Evolutionary conservation across 345 rosid genomes (phyloP), one percentile per base, ranked within the genome.

Genomic region (Eucalyptus tenuipes): DNA sequence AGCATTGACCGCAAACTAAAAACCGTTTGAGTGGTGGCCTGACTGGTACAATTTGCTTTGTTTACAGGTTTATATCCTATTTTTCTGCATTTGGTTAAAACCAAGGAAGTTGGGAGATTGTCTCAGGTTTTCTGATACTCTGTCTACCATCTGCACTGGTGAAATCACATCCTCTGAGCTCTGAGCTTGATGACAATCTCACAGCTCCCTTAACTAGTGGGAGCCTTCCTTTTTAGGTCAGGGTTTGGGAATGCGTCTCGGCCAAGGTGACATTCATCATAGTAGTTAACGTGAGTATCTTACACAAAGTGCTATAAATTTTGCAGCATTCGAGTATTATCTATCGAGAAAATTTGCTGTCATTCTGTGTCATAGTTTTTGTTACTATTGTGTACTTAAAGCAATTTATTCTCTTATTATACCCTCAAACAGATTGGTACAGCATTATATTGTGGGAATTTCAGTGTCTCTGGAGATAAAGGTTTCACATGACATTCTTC

Each of bases 101-200:
- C 37, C 68, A 91, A 88, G 87, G 42, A 90, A 92, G 93, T 82
- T 89, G 94, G 91, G 91, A 90, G 84, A 92, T 95, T 95, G 93
- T 91, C 53, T 75, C 90, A 44, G 95, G 98, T 85, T 96, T 97
- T 92, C 85, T 94, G 89, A 84, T 93, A 18, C 93, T 95, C 86
- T 96, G 98, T 59, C 57, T 94, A 86, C 96, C 94, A 45, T 95
- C 99, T 6, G 90, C 98, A 12, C 2, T 96, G 64, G 97, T 95
- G 52, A 99, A 97, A 92, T 97, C 98, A 86, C 96, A 95, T 44
- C 99, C 99, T 24, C 92, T 95, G 59, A 96, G 98, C 89, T 93
- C 96, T 11, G 89, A 87, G 87, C 95, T 97, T 75, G 98, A 96
- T 86, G 99, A 97, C 93, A 97, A 96, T 91, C 98, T 97, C 87